These are phyloP conservation scores for Amaranthus hypochondriacus DNA, from an alignment of 148 eudicot genomes.

Conservation along the genomic window DNA sequence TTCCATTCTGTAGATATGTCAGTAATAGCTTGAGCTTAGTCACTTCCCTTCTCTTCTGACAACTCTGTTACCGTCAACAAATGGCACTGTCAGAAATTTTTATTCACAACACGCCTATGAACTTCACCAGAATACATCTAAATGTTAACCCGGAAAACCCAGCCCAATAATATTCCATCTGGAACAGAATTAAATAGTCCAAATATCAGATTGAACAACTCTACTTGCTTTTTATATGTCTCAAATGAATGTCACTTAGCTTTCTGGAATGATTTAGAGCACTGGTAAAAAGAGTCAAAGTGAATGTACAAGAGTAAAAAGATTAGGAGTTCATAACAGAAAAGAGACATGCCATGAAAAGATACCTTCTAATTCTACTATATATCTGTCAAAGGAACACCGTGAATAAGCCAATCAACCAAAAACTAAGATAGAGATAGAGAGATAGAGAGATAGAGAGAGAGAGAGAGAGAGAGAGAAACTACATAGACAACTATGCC, in stretches of 20 bases:
- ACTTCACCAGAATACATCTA: not conserved
- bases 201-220: not conserved
- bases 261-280: no score
- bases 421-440: not conserved
- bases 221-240: not conserved
- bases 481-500: no score
- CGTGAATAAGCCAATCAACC: not conserved
- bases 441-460: no score
- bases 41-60: conserved; percentile 65
- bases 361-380: not conserved
- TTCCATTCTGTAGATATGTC: conserved; percentile 73
- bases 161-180: not conserved
- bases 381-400: not conserved
- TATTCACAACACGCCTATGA: not conserved
- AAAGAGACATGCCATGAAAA: not conserved
- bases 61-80: conserved; percentile 43
- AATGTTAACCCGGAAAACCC: not conserved
- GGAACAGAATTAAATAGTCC: not conserved
- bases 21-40: conserved; percentile 55
- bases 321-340: not conserved
- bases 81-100: conserved; percentile 2
- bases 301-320: not conserved
- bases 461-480: no score
- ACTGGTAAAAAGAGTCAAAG: not conserved
- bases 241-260: no score